Base-by-base conservation (phyloP, 106 monocot species). In the Phalaenopsis aphrodite region DNA sequence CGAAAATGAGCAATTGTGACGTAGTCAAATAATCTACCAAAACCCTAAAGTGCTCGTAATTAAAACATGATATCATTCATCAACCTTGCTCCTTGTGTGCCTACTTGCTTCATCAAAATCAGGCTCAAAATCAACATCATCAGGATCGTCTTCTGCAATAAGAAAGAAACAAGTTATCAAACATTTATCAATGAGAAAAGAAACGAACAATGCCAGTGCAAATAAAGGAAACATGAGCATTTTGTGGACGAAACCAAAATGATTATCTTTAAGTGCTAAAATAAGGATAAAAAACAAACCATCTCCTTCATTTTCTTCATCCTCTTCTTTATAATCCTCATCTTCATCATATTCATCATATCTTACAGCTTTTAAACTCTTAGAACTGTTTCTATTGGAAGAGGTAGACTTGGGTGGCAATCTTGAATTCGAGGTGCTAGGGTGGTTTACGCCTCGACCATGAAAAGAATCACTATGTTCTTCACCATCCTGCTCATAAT, bases 121-220 rank as follows among this genome's bases (percentile, higher is more conserved):
- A 75, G 99, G 99, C 79, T 99, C 95, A 87, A 99, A 99, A 87
- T 99, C 99, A 84, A 58, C 95, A 93, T 99, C 99, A 79, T 91
- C 93, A 39, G 99, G 99, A 79, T 99, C 99, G 87, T 99, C 99
- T 81, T 93, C 99, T 95, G 86, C 86, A 83, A 17, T 39, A 12
- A 77, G 55, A 78, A 58, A 52, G 14, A 81, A 55, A 24, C 72
- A 24, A 52, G 56, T 49, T 9, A 16, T 45, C 42, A 56, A 5
- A 24, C 15, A 3, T 16, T 23, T 38, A 47, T 10, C 23, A 23
- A 21, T 43, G 18, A 48, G 30, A 61, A 43, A 7, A 37, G 4
- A 71, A 56, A 55, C 23, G 14, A 17, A 71, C 71, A 78, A 43
- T 36, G n/a, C 5, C 30, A 67, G 14, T 79, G 14, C 42, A 36